Evolutionary conservation across 306 rosid species (phyloP).

Genomic region (Acacia melanoxylon): DNA sequence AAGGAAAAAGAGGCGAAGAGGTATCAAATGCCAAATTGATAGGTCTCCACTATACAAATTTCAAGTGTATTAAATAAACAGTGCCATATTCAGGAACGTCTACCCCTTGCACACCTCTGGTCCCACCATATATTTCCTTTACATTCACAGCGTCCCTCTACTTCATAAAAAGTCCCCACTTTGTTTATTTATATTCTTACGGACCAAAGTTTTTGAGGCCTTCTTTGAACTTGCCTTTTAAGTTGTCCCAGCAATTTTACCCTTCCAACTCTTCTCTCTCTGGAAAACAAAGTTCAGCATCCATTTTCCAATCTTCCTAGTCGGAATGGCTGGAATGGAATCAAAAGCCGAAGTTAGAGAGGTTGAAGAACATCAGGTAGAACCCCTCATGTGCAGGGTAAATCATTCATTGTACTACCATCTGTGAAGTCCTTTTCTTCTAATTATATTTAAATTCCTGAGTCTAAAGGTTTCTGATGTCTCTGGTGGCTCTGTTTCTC

Average conservation of each 20-base stretch:
- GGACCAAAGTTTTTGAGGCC: conserved; percentile 14
- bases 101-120: conserved; percentile 4
- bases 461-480: conserved; percentile 8
- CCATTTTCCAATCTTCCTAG: conserved; percentile 18
- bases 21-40: conserved; percentile 48
- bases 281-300: conserved; percentile 11
- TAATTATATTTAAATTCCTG: neutral
- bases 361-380: conserved; percentile 33
- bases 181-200: conserved; percentile 20
- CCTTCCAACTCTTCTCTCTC: conserved; percentile 24
- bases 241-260: conserved; percentile 22
- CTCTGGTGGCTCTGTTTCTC: conserved; percentile 21
- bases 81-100: neutral
- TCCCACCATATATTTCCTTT: conserved; percentile 16
- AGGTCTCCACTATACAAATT: conserved; percentile 17
- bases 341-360: conserved; percentile 41
- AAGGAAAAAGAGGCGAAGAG: conserved; percentile 19
- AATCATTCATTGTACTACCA: conserved; percentile 3
- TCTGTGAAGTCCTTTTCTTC: neutral
- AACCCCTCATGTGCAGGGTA: conserved; percentile 65
- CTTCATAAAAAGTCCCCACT: conserved; percentile 23
- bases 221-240: conserved; percentile 17
- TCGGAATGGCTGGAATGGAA: conserved; percentile 64
- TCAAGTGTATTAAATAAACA: neutral
- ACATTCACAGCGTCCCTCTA: conserved; percentile 34